Conservation (phyloP, 2,329 filamentous ascomycete genomes). For the Aspergillus pseudonomiae region DNA sequence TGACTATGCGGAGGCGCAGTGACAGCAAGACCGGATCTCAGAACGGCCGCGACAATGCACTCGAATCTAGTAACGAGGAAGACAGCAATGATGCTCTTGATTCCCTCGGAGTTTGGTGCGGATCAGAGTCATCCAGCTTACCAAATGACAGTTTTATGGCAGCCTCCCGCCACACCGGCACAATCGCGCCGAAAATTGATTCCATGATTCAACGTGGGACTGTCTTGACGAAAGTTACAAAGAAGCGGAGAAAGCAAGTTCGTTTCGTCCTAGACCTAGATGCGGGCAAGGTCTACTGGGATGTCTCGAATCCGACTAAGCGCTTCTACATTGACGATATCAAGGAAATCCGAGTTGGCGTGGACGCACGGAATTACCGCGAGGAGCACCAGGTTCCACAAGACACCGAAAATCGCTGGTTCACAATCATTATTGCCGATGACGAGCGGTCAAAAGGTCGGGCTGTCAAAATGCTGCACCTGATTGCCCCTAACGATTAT, state of each 20-base stretch:
- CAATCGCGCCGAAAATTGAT: conserved; percentile 71
- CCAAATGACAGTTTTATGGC: conserved; percentile 41
- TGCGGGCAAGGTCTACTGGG: conserved; percentile 86
- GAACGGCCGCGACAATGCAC: conserved; percentile 50
- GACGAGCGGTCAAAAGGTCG: conserved; percentile 75
- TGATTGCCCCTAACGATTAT: conserved; percentile 75
- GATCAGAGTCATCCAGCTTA: conserved; percentile 43
- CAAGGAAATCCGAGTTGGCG: conserved; percentile 80
- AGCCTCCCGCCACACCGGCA: conserved; percentile 38
- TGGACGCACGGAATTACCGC: conserved; percentile 84
- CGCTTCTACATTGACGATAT: conserved; percentile 94
- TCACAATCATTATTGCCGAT: conserved; percentile 85
- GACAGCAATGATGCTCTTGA: conserved; percentile 52
- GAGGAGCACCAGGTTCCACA: conserved; percentile 76
- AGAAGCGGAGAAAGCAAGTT: conserved; percentile 74
- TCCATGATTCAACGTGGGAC: conserved; percentile 77
- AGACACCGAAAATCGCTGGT: conserved; percentile 72
- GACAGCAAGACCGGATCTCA: conserved; percentile 79
- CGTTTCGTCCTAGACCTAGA: conserved; percentile 79
- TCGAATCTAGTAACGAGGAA: conserved; percentile 44
- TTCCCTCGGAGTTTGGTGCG: conserved; percentile 44
- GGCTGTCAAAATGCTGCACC: conserved; percentile 76
- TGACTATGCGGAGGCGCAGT: conserved; percentile 82
- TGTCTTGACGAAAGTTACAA: conserved; percentile 78
- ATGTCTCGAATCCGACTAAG: conserved; percentile 75